Percentiles rank a stretch among this genome's conserved stretches.
These are phyloP conservation scores for Xerocomellus chrysenteron DNA, from an alignment of 768 basidiomycete genomes.

Conservation along the genomic window DNA sequence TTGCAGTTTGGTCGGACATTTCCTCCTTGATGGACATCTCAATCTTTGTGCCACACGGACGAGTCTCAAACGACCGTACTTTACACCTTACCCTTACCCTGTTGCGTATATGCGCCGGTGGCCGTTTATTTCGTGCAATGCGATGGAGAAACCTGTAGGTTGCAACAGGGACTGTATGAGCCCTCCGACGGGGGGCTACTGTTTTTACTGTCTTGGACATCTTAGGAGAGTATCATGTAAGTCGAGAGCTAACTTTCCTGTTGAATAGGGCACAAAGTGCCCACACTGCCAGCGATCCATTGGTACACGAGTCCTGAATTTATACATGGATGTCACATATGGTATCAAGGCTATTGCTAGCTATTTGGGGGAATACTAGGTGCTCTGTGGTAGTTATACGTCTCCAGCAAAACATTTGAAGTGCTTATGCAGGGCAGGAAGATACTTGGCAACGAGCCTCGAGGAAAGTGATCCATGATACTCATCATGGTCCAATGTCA, in stretches of 20 bases:
- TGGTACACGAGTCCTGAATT: neutral
- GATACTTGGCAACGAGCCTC: slow-evolving; percentile 3
- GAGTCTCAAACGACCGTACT: neutral
- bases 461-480: slow-evolving; percentile 25
- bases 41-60: neutral
- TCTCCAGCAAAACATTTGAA: neutral
- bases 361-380: neutral
- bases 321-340: neutral
- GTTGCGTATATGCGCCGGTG: neutral
- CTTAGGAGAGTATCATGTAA: no score
- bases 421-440: neutral
- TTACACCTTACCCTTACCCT: neutral
- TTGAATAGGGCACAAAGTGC: neutral
- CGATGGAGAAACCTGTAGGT: no score
- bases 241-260: neutral
- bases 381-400: neutral
- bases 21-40: neutral
- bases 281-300: neutral
- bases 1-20: neutral
- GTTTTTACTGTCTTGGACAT: no score
- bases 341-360: neutral
- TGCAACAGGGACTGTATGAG: no score
- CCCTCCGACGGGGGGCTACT: no score
- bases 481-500: slow-evolving; percentile 24
- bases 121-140: no score